phyloP scores from a whole-genome alignment of 257 asterid genomes.

The Solanum sejunctum region DNA sequence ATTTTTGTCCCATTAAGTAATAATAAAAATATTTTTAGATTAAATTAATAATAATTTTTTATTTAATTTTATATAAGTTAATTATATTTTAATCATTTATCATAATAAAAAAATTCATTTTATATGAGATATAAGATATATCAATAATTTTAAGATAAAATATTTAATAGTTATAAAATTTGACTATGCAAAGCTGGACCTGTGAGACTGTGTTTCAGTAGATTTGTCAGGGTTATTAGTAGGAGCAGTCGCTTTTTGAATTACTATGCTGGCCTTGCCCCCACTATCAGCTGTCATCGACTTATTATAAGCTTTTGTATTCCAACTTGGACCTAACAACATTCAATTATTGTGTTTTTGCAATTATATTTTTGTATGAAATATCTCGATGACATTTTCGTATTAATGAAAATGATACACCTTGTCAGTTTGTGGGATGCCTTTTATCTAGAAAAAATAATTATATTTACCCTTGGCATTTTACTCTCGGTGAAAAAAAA shows the following conservation, averaged over 20 bases:
- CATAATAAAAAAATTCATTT: too few species aligned
- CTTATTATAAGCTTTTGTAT: neutral
- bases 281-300: neutral
- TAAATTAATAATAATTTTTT: too few species aligned
- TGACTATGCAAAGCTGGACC: too few species aligned
- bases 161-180: too few species aligned
- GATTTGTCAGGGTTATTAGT: neutral
- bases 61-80: too few species aligned
- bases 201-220: neutral
- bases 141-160: too few species aligned
- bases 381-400: neutral
- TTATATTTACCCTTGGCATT: neutral
- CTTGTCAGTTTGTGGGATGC: neutral
- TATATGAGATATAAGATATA: too few species aligned
- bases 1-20: too few species aligned
- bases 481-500: neutral
- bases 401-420: neutral
- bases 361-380: neutral
- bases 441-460: neutral
- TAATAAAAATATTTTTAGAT: too few species aligned
- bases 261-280: neutral
- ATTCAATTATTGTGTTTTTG: neutral
- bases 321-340: neutral
- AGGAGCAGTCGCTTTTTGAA: neutral
- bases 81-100: too few species aligned